Conservation (phyloP, 2,329 filamentous ascomycete species). For the Falciphora oryzae region DNA sequence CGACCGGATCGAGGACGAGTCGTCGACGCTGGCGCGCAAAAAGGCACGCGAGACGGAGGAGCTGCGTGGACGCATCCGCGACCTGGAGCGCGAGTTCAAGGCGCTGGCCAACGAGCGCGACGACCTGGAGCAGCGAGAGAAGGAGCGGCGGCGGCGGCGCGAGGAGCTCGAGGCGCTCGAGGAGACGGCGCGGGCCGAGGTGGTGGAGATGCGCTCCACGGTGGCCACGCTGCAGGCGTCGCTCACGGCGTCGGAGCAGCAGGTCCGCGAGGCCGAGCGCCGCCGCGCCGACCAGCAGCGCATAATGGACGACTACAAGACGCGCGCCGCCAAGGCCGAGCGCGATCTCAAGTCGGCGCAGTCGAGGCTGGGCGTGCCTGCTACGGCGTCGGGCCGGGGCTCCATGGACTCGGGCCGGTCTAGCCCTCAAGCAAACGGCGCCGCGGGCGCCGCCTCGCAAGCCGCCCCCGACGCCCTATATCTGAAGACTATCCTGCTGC, state of each 20-base stretch:
- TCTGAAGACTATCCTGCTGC: conserved; percentile 73
- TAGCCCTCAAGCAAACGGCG: conserved; percentile 19
- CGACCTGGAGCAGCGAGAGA: conserved; percentile 67
- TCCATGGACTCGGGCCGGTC: conserved; percentile 42
- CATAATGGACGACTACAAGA: conserved; percentile 70
- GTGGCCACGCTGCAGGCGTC: conserved; percentile 74
- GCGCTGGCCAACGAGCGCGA: conserved; percentile 68
- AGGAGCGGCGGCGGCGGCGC: conserved; percentile 66
- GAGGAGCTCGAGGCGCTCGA: conserved; percentile 71
- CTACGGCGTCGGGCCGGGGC: conserved; percentile 30
- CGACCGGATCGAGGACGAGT: conserved; percentile 87
- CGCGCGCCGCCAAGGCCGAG: conserved; percentile 71
- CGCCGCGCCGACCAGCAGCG: conserved; percentile 71
- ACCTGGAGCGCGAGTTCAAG: conserved; percentile 73
- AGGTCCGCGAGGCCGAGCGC: conserved; percentile 74
- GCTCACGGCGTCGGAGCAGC: conserved; percentile 80
- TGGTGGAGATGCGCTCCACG: conserved; percentile 67
- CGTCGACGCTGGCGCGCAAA: conserved; percentile 68
- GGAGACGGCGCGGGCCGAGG: conserved; percentile 64
- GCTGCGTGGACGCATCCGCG: conserved; percentile 68
- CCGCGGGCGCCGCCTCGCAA: conserved; percentile 11
- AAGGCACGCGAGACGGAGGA: conserved; percentile 83
- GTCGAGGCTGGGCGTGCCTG: conserved; percentile 31
- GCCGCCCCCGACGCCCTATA: conserved; percentile 52
- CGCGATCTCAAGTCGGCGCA: conserved; percentile 56